A percentile compares a stretch with the other conserved stretches of the same genome.
Conservation (phyloP, 148 eudicot genomes). For the Rhododendron henanense region DNA sequence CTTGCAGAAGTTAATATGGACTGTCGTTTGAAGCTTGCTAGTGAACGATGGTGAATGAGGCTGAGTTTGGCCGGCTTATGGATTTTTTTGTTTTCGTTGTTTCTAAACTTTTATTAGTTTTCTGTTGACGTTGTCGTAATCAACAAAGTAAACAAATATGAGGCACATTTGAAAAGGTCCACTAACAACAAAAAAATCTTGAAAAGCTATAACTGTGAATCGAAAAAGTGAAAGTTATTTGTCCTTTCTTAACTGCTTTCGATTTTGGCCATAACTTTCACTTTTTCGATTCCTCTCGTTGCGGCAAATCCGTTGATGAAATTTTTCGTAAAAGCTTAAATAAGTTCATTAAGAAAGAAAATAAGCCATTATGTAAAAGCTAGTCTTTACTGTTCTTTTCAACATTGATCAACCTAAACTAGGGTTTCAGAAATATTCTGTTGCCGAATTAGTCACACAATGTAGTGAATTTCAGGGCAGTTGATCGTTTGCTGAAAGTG, state of each 20-base stretch:
- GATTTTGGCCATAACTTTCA: too few species aligned
- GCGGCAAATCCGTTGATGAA: neutral
- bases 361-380: neutral
- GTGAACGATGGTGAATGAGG: constrained; percentile 70
- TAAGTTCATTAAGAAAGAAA: neutral
- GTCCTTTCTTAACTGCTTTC: neutral
- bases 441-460: neutral
- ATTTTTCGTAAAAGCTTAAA: neutral
- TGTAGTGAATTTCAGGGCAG: constrained; percentile 54
- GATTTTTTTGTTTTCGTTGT: neutral
- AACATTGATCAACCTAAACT: neutral
- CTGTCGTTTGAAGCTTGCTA: constrained; percentile 82
- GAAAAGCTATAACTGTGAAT: too few species aligned
- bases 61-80: neutral
- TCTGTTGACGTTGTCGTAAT: neutral
- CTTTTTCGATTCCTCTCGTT: neutral
- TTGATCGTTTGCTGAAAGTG: constrained; percentile 79
- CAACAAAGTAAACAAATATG: neutral
- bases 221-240: too few species aligned
- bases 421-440: neutral
- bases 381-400: neutral
- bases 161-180: too few species aligned
- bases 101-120: neutral
- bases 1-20: constrained; percentile 93
- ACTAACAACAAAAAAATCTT: too few species aligned